Percentiles rank a stretch among this genome's conserved stretches.
These are phyloP conservation scores for Mollisia scopiformis DNA, from an alignment of 2,329 filamentous ascomycete genomes.

Conservation along the genomic window DNA sequence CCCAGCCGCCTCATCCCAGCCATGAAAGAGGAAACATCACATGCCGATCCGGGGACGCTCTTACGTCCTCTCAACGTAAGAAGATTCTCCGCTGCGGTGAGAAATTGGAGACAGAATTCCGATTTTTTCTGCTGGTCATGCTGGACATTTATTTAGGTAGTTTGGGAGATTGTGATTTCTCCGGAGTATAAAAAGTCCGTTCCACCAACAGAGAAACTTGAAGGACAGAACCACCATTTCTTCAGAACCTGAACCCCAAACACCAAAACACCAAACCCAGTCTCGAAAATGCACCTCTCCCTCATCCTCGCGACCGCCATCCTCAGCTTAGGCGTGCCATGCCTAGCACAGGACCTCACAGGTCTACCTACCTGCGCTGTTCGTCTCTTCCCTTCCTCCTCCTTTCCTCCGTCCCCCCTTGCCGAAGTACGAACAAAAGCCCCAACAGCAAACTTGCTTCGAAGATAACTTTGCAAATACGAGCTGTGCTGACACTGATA, in stretches of 20 bases:
- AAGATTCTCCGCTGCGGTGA: not conserved
- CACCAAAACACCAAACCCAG: not conserved
- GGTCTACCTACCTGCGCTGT: constrained; percentile 43
- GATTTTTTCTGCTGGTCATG: too few relatives aligned
- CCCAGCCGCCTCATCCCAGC: not conserved
- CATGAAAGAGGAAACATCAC: not conserved
- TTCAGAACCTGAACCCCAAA: not conserved
- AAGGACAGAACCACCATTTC: not conserved
- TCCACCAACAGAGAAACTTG: not conserved
- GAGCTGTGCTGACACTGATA: constrained; percentile 50
- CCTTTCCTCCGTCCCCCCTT: not conserved
- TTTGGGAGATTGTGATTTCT: too few relatives aligned
- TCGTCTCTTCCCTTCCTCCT: constrained; percentile 16
- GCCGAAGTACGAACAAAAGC: not conserved
- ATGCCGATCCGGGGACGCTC: not conserved
- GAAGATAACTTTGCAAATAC: constrained; percentile 47
- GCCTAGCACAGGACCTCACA: constrained; percentile 41
- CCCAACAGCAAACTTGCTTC: constrained; percentile 49
- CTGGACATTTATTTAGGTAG: too few relatives aligned
- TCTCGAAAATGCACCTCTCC: constrained; percentile 13
- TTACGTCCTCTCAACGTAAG: not conserved
- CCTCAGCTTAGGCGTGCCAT: constrained; percentile 33
- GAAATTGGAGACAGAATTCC: not conserved
- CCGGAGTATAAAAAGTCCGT: not conserved
- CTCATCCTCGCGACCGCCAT: constrained; percentile 26